Percentiles rank a stretch among this genome's conserved stretches.
Evolutionary conservation across 176 grass and related monocot species (phyloP).

Genomic region (Triticum urartu): DNA sequence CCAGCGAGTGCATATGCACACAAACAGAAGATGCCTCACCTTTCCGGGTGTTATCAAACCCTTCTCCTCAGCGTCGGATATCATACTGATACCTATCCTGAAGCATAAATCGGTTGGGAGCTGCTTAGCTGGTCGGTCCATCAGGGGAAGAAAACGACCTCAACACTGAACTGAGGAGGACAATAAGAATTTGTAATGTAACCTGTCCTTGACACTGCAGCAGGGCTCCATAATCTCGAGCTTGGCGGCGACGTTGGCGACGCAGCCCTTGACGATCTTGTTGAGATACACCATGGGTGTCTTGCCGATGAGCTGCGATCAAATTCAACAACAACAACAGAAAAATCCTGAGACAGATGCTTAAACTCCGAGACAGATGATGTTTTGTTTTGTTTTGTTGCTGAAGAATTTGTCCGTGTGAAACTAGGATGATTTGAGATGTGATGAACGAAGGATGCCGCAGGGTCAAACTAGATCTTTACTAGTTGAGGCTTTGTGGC

Average conservation of each 20-base stretch:
- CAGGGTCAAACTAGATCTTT: background rate
- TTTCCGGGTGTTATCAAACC: constrained; percentile 85
- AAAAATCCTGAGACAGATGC: background rate
- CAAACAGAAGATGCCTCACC: constrained; percentile 28
- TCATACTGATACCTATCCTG: constrained; percentile 98
- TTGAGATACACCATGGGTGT: constrained; percentile 98
- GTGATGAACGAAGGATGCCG: background rate
- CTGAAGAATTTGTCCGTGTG: background rate
- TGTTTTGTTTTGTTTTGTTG: background rate
- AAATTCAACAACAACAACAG: background rate
- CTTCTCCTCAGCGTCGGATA: constrained; percentile 74
- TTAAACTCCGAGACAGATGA: background rate
- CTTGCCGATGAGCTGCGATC: constrained; percentile 86
- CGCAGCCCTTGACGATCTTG: constrained; percentile 74
- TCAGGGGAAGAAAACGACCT: background rate
- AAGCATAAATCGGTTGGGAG: constrained; percentile 18
- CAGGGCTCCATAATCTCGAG: constrained; percentile 99
- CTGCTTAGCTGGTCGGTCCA: background rate
- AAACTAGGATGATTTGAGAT: background rate
- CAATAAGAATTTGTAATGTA: background rate
- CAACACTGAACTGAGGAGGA: background rate
- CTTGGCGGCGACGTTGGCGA: constrained; percentile 83
- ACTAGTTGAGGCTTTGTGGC: background rate
- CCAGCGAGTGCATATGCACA: background rate
- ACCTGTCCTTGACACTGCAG: constrained; percentile 97